Evolutionary conservation across 2,329 filamentous ascomycete genomes (phyloP).

Genomic region (Aspergillus sojae): DNA sequence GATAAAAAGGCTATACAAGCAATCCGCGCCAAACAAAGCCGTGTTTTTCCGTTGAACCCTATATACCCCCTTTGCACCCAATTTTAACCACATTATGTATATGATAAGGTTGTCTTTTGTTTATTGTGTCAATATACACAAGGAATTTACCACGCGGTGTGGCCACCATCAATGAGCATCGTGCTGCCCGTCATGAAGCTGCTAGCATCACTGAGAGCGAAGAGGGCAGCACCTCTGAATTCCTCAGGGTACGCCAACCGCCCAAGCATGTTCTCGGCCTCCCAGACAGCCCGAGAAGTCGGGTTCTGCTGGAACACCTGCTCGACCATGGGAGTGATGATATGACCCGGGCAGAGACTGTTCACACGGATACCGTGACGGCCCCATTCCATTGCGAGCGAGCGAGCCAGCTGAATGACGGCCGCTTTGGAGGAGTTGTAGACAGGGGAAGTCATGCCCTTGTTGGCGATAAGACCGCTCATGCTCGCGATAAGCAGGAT

Average conservation of each 20-base stretch:
- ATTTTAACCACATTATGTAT: neutral
- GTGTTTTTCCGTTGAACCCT: neutral
- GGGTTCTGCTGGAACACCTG: conserved; percentile 76
- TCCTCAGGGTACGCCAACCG: conserved; percentile 59
- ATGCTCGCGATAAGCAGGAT: conserved; percentile 56
- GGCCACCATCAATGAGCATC: conserved; percentile 71
- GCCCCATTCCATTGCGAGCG: conserved; percentile 57
- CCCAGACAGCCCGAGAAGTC: conserved; percentile 53
- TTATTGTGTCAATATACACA: neutral
- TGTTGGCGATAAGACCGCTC: conserved; percentile 54
- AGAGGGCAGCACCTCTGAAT: conserved; percentile 67
- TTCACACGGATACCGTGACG: conserved; percentile 57
- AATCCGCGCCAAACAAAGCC: neutral
- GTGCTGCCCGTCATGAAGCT: conserved; percentile 72
- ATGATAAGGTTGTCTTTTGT: neutral
- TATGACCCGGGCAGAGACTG: conserved; percentile 56
- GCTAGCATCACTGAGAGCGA: conserved; percentile 67
- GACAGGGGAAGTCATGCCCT: conserved; percentile 45
- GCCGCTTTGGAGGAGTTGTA: conserved; percentile 61
- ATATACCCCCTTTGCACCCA: neutral
- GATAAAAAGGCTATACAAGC: neutral
- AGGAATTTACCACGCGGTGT: conserved; percentile 50
- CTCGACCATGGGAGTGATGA: conserved; percentile 74
- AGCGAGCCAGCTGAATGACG: conserved; percentile 55
- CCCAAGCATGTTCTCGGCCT: conserved; percentile 55